Evolutionary conservation across 2,329 filamentous ascomycete genomes (phyloP), one percentile per base, ranked within the genome.

Genomic region (Pyrenophora tritici-repentis): DNA sequence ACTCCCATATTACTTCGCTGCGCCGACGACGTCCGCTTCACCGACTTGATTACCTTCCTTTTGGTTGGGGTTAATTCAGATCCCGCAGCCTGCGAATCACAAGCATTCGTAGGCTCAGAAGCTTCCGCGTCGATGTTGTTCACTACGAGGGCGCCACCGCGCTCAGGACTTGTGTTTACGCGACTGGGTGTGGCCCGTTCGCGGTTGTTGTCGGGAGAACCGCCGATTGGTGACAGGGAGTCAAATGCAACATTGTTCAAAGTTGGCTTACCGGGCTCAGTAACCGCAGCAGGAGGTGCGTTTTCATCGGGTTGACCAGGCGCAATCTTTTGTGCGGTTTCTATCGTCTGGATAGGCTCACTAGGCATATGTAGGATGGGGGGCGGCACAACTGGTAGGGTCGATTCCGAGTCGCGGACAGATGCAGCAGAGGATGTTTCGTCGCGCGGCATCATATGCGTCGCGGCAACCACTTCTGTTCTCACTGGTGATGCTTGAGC

Each of bases 131-230:
- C 32, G 12, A 32, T 33, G 35, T 29, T 42, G 22, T 40, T 13
- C 8, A 18, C 24, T 12, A 41, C 13, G 31, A 12, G 7, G 31
- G 38, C 9, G 37, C 36, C 26, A 8, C 45, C 55, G 45, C 45
- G 50, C 40, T 48, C 33, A 16, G 22, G 34, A 42, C 32, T 12
- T 17, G 16, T 43, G 43, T 54, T 38, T 42, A 45, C 41, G 54
- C 43, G 54, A 46, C 20, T 35, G 6, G 16, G 7, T 20, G 42
- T 44, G 58, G 47, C 40, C 56, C 42, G 55, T 55, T 55, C 58
- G 24, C 40, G 41, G 20, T 52, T 32, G 12, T 16, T 10, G 10
- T 46, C 58, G 42, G 58, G 39, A 29, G 40, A 34, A 42, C 20
- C 22, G 35, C 55, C 37, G 50, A 56, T 51, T 50, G 44, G 39